Percentiles rank a stretch among this genome's conserved stretches.
Conservation (phyloP, 345 rosid species). For the Dovyalis caffra region DNA sequence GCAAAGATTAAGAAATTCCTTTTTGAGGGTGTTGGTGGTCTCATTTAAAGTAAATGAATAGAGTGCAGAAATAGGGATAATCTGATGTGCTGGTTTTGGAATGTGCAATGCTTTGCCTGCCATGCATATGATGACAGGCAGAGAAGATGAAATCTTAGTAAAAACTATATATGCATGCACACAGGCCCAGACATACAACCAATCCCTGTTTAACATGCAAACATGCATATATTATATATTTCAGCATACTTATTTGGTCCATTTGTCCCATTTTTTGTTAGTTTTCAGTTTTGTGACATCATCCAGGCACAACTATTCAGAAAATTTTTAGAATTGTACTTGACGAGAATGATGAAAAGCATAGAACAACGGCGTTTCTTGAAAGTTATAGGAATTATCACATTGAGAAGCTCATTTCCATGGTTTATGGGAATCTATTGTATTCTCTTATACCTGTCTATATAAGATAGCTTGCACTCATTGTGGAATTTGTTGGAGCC, state of each 20-base stretch:
- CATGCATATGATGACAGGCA: background rate
- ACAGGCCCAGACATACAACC: background rate
- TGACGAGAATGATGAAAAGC: background rate
- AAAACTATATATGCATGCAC: background rate
- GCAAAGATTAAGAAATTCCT: background rate
- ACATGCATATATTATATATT: background rate
- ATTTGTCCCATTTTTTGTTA: background rate
- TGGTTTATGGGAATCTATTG: background rate
- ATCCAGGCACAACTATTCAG: background rate
- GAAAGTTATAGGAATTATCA: too few species aligned
- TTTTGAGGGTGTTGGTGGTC: background rate
- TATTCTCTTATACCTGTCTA: background rate
- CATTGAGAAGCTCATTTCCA: background rate
- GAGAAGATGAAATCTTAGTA: background rate
- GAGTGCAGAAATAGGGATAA: background rate
- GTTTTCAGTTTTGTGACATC: background rate
- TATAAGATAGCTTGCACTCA: background rate
- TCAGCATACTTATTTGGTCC: background rate
- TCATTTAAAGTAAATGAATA: background rate
- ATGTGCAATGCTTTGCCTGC: background rate
- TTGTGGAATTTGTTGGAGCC: background rate
- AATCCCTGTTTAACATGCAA: background rate
- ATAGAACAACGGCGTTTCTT: background rate
- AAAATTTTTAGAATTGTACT: background rate
- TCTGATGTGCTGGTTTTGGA: background rate